Conservation (phyloP, 164 flowering plant genomes). For the Stephania japonica region DNA sequence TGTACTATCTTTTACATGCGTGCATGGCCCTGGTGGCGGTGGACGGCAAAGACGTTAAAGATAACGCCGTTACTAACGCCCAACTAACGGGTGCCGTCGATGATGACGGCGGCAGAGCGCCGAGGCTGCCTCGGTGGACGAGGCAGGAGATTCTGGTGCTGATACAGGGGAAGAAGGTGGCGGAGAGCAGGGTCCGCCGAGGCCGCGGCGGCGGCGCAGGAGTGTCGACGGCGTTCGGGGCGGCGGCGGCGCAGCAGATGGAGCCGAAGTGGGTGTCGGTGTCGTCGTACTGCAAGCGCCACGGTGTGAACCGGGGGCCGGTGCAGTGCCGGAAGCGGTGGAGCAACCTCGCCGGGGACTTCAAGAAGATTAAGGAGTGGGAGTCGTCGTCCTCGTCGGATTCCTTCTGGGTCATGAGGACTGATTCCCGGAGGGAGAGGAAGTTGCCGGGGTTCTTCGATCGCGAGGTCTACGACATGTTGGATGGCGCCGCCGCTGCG, state of each 20-base stretch:
- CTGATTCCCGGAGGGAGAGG: slow-evolving; percentile 69
- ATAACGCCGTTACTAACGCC: slow-evolving; percentile 7
- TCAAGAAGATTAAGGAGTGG: slow-evolving; percentile 82
- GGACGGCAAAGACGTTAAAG: not conserved
- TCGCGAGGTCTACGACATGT: slow-evolving; percentile 69
- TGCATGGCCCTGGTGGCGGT: slow-evolving; percentile 11
- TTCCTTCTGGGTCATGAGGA: slow-evolving; percentile 90
- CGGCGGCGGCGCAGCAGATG: slow-evolving; percentile 29
- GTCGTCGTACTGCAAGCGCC: slow-evolving; percentile 67
- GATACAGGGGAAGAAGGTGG: slow-evolving; percentile 77
- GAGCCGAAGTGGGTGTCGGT: slow-evolving; percentile 96
- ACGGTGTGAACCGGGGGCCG: slow-evolving; percentile 85
- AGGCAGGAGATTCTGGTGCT: slow-evolving; percentile 84
- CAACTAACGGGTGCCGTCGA: slow-evolving; percentile 6
- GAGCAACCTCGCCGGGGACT: slow-evolving; percentile 91
- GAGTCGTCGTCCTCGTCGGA: slow-evolving; percentile 49
- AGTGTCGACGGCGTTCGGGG: slow-evolving; percentile 31
- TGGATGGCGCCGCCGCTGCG: slow-evolving; percentile 33
- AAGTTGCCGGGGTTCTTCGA: slow-evolving; percentile 86
- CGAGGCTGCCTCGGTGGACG: slow-evolving; percentile 93
- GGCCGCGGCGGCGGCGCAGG: slow-evolving; percentile 40
- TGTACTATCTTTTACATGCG: no score
- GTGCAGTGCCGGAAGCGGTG: slow-evolving; percentile 95
- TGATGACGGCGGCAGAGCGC: slow-evolving; percentile 33
- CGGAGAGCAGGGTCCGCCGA: slow-evolving; percentile 62